Evolutionary conservation across 257 asterid genomes (phyloP).

Genomic region (Mentha longifolia): DNA sequence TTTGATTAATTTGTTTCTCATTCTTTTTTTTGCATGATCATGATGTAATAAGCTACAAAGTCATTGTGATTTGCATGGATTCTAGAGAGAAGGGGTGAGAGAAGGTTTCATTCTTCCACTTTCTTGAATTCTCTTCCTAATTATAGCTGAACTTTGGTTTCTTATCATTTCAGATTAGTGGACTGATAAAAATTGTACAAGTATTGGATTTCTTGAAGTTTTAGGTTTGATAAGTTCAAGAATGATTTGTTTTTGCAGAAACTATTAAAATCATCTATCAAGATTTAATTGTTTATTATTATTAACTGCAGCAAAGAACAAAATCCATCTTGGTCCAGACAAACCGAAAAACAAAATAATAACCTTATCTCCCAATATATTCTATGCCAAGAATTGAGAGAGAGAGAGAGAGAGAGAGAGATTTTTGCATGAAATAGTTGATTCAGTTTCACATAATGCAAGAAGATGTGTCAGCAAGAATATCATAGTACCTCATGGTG

Average conservation of each 20-base stretch:
- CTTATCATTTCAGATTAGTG: too few relatives aligned
- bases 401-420: background rate
- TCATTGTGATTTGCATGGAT: too few relatives aligned
- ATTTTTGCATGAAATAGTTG: conserved; percentile 25
- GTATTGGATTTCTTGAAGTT: background rate
- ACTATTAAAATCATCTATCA: background rate
- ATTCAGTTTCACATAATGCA: conserved; percentile 24
- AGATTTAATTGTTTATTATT: background rate
- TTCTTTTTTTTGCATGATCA: background rate
- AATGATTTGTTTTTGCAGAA: background rate
- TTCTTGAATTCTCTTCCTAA: background rate
- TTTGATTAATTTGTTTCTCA: background rate
- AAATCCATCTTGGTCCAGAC: conserved; percentile 16
- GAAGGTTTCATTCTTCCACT: background rate
- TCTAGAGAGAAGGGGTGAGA: background rate
- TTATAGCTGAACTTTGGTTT: background rate
- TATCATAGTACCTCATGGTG: conserved; percentile 27
- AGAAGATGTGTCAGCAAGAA: conserved; percentile 11
- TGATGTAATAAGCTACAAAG: background rate
- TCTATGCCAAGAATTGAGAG: conserved; percentile 25
- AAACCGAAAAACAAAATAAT: conserved; percentile 5
- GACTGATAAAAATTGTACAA: too few relatives aligned
- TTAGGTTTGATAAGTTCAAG: background rate
- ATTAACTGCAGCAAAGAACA: conserved; percentile 2
- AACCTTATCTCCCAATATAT: conserved; percentile 29